phyloP scores from a whole-genome alignment of 2,329 filamentous ascomycete species.

The Cercospora zeae-maydis region DNA sequence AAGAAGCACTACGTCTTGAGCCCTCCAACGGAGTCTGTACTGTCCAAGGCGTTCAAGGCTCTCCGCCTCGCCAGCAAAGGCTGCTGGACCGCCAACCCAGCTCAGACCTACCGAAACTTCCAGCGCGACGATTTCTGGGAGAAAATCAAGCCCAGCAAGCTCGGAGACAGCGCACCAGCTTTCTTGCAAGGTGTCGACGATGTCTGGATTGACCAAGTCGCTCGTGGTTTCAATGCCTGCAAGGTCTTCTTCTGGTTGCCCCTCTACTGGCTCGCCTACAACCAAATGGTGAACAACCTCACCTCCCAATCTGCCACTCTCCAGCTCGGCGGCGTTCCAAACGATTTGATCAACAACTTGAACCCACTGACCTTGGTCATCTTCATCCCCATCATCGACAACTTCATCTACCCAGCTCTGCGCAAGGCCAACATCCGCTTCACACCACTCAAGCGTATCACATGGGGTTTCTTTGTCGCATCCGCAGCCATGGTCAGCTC shows the following conservation, averaged over 20 bases:
- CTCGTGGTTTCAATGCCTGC: constrained; percentile 63
- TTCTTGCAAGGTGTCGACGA: constrained; percentile 80
- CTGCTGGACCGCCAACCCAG: constrained; percentile 57
- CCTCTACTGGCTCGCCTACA: constrained; percentile 60
- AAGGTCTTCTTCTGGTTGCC: constrained; percentile 60
- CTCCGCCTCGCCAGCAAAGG: constrained; percentile 58
- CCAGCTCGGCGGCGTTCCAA: constrained; percentile 46
- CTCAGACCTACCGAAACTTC: constrained; percentile 57
- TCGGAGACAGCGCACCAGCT: constrained; percentile 54
- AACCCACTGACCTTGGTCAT: constrained; percentile 37
- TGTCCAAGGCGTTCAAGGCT: constrained; percentile 63
- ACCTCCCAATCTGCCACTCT: constrained; percentile 45
- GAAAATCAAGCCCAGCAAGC: constrained; percentile 61
- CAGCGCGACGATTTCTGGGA: constrained; percentile 60
- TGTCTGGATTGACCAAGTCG: constrained; percentile 73
- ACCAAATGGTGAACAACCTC: constrained; percentile 49
- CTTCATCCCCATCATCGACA: constrained; percentile 47
- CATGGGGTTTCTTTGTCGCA: constrained; percentile 53
- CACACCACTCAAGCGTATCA: constrained; percentile 52
- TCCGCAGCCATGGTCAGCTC: constrained; percentile 53
- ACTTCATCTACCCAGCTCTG: constrained; percentile 46
- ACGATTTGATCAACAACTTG: constrained; percentile 45
- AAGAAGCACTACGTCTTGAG: constrained; percentile 53
- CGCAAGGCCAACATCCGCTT: constrained; percentile 43
- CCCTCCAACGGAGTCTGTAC: constrained; percentile 65